These are phyloP conservation scores for Pyrenochaeta sp. DNA, from an alignment of 2,329 filamentous ascomycete genomes.

Conservation along the genomic window DNA sequence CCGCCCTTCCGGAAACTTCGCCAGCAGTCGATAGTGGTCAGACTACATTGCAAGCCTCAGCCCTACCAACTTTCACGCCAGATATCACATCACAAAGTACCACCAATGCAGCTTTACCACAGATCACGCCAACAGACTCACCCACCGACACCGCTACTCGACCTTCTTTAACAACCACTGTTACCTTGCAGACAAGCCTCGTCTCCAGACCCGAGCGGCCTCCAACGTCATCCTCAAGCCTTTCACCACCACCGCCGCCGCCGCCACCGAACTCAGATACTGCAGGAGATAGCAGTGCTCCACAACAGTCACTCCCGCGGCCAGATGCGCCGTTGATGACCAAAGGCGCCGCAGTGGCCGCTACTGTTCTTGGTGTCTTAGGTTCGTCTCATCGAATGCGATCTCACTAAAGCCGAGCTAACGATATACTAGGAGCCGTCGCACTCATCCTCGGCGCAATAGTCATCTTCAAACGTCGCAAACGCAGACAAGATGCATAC, in stretches of 20 bases:
- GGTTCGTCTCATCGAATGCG: slow-evolving; percentile 22
- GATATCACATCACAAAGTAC: slow-evolving; percentile 17
- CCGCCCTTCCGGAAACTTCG: not conserved
- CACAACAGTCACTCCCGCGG: slow-evolving; percentile 9
- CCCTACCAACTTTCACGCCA: slow-evolving; percentile 8
- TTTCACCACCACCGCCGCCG: not conserved
- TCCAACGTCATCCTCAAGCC: not conserved
- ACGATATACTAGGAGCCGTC: slow-evolving; percentile 32
- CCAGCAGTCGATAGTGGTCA: not conserved
- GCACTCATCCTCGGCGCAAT: slow-evolving; percentile 33
- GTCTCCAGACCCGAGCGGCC: slow-evolving; percentile 2
- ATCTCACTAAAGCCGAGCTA: not conserved
- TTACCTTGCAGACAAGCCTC: slow-evolving; percentile 4
- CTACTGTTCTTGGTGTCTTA: slow-evolving; percentile 43
- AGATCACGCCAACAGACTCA: slow-evolving; percentile 8
- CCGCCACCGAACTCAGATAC: slow-evolving; percentile 8
- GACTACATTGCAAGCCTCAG: not conserved
- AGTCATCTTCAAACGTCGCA: slow-evolving; percentile 37
- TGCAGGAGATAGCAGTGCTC: slow-evolving; percentile 6
- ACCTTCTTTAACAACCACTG: slow-evolving; percentile 7
- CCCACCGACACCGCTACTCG: slow-evolving; percentile 3
- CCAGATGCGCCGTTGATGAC: slow-evolving; percentile 30
- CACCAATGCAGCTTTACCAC: slow-evolving; percentile 14
- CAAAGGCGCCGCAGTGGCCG: slow-evolving; percentile 39
- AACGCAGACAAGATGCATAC: slow-evolving; percentile 21